Conservation (phyloP, 2,329 filamentous ascomycete genomes). For the Colletotrichum endophyticum region DNA sequence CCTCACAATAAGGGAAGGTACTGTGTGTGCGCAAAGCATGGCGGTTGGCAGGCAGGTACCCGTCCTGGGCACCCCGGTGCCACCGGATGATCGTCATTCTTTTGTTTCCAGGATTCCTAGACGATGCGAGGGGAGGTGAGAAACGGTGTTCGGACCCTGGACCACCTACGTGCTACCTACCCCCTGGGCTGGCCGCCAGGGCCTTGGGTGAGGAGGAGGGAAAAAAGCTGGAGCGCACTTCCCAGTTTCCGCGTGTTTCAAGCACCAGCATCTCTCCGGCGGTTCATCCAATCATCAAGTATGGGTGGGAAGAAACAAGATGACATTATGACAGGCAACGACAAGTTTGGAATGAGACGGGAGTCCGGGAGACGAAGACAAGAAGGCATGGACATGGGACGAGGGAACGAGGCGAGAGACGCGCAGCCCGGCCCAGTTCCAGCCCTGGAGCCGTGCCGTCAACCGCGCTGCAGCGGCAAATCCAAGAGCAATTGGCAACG, state of each 20-base stretch:
- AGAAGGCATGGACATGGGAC: not conserved
- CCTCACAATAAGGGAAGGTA: not conserved
- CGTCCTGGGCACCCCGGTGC: not conserved
- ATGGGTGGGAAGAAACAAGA: not conserved
- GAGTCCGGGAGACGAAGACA: not conserved
- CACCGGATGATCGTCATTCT: slow-evolving; percentile 16
- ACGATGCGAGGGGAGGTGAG: not conserved
- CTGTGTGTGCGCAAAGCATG: not conserved
- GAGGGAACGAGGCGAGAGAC: not conserved
- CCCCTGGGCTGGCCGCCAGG: not conserved
- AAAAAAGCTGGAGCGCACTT: not conserved
- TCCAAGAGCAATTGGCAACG: not conserved
- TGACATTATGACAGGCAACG: not conserved
- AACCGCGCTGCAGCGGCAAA: not conserved
- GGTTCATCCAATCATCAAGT: not conserved
- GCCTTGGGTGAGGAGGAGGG: not conserved
- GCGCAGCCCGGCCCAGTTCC: not conserved
- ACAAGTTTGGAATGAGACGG: not conserved
- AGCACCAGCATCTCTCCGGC: not conserved
- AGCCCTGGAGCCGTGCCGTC: not conserved
- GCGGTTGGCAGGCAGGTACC: not conserved
- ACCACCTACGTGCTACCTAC: not conserved
- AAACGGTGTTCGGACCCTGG: slow-evolving; percentile 11
- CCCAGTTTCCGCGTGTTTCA: slow-evolving; percentile 18
- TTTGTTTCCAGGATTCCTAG: slow-evolving; percentile 8